Percentiles rank a stretch among this genome's conserved stretches.
Evolutionary conservation across 345 rosid species (phyloP).

Genomic region (Alliaria petiolata): DNA sequence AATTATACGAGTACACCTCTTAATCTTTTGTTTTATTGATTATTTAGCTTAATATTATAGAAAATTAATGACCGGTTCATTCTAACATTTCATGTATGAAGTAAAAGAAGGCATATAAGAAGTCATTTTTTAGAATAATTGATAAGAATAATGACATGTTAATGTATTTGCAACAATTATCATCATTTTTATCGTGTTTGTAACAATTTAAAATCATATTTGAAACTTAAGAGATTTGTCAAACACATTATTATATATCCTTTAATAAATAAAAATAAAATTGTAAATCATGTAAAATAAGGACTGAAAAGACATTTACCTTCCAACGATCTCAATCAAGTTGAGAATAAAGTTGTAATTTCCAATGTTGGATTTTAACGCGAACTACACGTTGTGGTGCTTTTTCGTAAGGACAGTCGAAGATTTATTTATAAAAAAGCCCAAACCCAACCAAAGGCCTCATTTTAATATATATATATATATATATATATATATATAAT

Average conservation of each 20-base stretch:
- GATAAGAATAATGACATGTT: too few relatives aligned
- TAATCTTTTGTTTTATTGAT: too few relatives aligned
- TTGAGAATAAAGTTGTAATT: background rate
- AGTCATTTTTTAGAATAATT: too few relatives aligned
- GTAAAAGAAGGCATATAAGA: too few relatives aligned
- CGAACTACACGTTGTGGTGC: background rate
- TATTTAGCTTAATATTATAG: too few relatives aligned
- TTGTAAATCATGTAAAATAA: background rate
- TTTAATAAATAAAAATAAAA: background rate
- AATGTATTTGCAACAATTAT: too few relatives aligned
- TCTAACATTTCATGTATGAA: background rate
- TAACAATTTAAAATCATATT: too few relatives aligned
- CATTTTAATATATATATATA: background rate
- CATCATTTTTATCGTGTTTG: too few relatives aligned
- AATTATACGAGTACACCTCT: background rate
- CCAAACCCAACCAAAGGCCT: slow-evolving; percentile 2
- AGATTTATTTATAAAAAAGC: background rate
- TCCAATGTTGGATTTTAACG: background rate
- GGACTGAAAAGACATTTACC: slow-evolving; percentile 16
- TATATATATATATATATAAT: background rate
- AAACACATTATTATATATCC: too few relatives aligned
- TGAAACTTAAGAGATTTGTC: background rate
- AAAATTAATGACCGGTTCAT: background rate
- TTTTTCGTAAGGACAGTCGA: background rate
- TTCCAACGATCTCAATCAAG: slow-evolving; percentile 7